Conservation (phyloP, 1,284 basidiomycete genomes). For the Pseudozyma tsukubaensis region DNA sequence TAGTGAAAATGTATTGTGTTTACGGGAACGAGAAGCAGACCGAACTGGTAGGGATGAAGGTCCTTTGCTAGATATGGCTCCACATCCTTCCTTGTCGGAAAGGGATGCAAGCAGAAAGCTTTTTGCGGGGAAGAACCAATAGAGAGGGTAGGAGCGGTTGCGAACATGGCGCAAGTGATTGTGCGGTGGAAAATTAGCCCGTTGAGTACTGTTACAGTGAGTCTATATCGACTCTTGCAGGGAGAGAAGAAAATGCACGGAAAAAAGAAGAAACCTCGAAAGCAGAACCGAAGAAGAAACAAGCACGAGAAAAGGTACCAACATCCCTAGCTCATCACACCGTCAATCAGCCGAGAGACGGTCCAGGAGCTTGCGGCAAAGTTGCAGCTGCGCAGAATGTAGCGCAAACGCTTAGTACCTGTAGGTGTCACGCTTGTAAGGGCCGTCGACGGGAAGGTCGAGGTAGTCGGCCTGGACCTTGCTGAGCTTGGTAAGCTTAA, state of each 20-base stretch:
- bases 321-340: constrained; percentile 20
- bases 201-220: constrained; percentile 56
- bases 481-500: constrained; percentile 89
- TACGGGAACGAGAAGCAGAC: constrained; percentile 5
- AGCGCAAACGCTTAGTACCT: constrained; percentile 60
- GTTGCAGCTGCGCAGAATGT: background rate
- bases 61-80: constrained; percentile 14
- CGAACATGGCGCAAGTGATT: background rate
- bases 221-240: constrained; percentile 47
- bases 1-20: constrained; percentile 9
- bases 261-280: constrained; percentile 20
- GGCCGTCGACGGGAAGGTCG: constrained; percentile 86
- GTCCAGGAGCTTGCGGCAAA: background rate
- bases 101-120: constrained; percentile 2
- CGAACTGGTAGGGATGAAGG: constrained; percentile 24
- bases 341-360: background rate
- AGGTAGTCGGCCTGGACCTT: constrained; percentile 88
- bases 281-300: constrained; percentile 20
- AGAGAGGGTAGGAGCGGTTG: constrained; percentile 7
- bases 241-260: constrained; percentile 39
- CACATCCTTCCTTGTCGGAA: background rate
- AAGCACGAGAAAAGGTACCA: constrained; percentile 22
- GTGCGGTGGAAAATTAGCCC: constrained; percentile 34
- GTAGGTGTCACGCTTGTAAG: constrained; percentile 77
- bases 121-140: constrained; percentile 7